Evolutionary conservation across 495 filamentous ascomycete genomes (phyloP), one percentile per base, ranked within the genome.

Genomic region (Aspergillus bertholletiae): DNA sequence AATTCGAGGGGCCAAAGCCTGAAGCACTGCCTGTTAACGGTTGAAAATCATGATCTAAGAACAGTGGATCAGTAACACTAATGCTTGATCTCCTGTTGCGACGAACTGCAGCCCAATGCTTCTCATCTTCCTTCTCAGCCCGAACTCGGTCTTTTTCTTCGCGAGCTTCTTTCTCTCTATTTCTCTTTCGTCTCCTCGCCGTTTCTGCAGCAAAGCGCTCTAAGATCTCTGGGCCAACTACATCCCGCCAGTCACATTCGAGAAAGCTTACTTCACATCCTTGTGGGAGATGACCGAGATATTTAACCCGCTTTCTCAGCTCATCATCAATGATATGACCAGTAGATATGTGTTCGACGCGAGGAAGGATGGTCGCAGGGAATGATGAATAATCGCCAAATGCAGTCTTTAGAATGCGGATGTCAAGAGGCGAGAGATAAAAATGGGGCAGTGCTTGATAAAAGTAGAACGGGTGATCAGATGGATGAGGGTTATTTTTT

Each of bases 231-330:
- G 84, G 78, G 6, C 81, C 72, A 17, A 98, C 90, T 15, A 92
- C 83, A 58, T 96, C 94, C 1, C 90, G 90, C 94, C 94, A 98
- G 66, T 98, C 91, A 61, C 94, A 98, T 69, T 97, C 94, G 0
- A 98, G 74, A 62, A 97, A 97, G 58, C 80, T 89, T 37, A 97
- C 90, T 56, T 96, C 89, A 69, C 93, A 97, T 2, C 94, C 94
- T 50, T 91, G 83, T 0, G 94, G 94, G 13, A 98, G 80, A 67
- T 98, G 94, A 7, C 86, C 85, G 1, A 98, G 80, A 61, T 97
- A 98, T 67, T 94, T 96, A 28, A 89, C 83, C 48, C 90, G 82
- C 69, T 88, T 90, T 35, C 94, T 84, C 30, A 97, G 73, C 24
- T 89, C 87, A 60, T 97, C 92, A 60, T 97, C 95, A 24, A 98